A percentile compares a stretch with the other conserved stretches of the same genome.
These are phyloP conservation scores for Calonectria hongkongensis DNA, from an alignment of 2,329 filamentous ascomycete genomes.

Conservation along the genomic window DNA sequence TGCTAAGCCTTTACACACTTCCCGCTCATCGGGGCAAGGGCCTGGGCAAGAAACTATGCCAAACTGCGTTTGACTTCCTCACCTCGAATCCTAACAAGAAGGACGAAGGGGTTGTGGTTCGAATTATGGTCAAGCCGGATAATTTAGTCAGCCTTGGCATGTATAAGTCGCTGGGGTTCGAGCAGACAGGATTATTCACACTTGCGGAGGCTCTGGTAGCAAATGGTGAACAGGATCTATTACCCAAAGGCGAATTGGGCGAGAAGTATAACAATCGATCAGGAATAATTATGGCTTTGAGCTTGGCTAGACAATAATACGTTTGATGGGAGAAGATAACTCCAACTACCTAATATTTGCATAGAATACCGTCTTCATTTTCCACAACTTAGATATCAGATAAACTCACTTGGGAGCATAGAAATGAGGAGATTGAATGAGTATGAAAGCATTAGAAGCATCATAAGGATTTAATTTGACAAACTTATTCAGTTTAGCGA, in stretches of 20 bases:
- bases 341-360: too few relatives aligned
- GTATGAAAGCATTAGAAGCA: too few relatives aligned
- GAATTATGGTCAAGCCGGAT: slow-evolving; percentile 23
- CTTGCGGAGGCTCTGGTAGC: slow-evolving; percentile 10
- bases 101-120: neutral
- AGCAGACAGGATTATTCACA: neutral
- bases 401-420: too few relatives aligned
- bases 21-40: slow-evolving; percentile 40
- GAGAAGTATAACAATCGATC: neutral
- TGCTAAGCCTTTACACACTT: slow-evolving; percentile 41
- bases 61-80: slow-evolving; percentile 38
- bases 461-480: too few relatives aligned
- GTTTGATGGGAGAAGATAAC: too few relatives aligned
- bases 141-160: neutral
- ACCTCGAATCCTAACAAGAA: neutral
- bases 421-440: too few relatives aligned
- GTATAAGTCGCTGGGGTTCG: slow-evolving; percentile 20
- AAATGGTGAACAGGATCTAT: slow-evolving; percentile 4
- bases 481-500: too few relatives aligned
- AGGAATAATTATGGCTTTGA: neutral
- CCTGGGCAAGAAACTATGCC: slow-evolving; percentile 37
- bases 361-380: too few relatives aligned
- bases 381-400: too few relatives aligned
- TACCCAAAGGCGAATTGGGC: neutral
- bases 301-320: neutral